Evolutionary conservation across 805 yeast species (phyloP).

Genomic region (Saturnispora diversa): DNA sequence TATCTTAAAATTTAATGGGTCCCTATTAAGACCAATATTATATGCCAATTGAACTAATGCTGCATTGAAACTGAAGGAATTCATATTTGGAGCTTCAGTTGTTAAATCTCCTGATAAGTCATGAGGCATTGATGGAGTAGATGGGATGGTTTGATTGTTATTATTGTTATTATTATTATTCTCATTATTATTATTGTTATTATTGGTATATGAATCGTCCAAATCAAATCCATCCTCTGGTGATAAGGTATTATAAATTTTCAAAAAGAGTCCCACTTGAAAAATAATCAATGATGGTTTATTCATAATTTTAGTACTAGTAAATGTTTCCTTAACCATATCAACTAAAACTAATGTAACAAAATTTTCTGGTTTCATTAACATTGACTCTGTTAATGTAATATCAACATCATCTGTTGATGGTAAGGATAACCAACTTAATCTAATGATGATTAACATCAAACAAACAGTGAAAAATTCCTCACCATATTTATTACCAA

Average conservation of each 20-base stretch:
- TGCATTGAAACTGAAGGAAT: conserved; percentile 29
- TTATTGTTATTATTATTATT: background rate
- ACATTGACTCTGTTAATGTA: conserved; percentile 25
- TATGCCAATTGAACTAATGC: conserved; percentile 37
- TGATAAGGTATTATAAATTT: conserved; percentile 45
- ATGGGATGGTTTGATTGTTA: conserved; percentile 11
- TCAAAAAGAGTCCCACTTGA: conserved; percentile 53
- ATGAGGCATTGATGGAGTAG: conserved; percentile 21
- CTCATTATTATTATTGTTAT: conserved; percentile 23
- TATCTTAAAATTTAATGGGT: conserved; percentile 36
- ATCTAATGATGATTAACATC: conserved; percentile 41
- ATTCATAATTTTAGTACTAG: conserved; percentile 35
- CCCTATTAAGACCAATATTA: conserved; percentile 41
- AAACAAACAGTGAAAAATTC: conserved; percentile 47
- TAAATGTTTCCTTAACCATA: conserved; percentile 38
- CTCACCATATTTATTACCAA: conserved; percentile 31
- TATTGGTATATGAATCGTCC: conserved; percentile 34
- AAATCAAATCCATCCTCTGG: conserved; percentile 47
- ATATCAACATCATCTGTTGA: conserved; percentile 28
- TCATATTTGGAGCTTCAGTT: conserved; percentile 31
- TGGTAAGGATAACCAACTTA: conserved; percentile 51
- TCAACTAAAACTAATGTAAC: conserved; percentile 36
- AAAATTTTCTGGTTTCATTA: conserved; percentile 35
- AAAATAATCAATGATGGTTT: conserved; percentile 43
- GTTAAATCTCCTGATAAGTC: conserved; percentile 32